Evolutionary conservation across 2,329 filamentous ascomycete species (phyloP).

Genomic region (Aspergillus persii): DNA sequence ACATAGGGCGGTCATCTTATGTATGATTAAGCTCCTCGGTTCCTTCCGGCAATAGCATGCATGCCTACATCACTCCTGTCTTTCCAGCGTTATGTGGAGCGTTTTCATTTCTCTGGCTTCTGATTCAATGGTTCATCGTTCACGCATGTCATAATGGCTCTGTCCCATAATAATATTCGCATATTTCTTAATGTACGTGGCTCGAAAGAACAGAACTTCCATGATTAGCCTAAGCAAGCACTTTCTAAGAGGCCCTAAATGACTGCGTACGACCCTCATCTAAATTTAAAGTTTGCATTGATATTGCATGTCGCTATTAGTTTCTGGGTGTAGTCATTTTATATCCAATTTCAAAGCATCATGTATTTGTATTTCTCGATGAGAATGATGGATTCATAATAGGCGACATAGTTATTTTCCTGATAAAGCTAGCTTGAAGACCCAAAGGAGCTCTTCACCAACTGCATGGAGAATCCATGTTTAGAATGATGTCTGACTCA

Average conservation of each 20-base stretch:
- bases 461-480: no score
- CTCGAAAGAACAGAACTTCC: neutral
- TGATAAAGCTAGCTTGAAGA: no score
- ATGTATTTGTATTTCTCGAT: no score
- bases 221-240: neutral
- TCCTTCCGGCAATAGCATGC: neutral
- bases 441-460: no score
- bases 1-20: neutral
- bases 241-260: no score
- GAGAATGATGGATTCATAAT: no score
- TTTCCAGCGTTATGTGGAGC: neutral
- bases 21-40: neutral
- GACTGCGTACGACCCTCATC: no score
- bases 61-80: neutral
- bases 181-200: neutral
- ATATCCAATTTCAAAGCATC: no score
- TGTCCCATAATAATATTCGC: neutral
- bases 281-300: neutral
- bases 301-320: no score
- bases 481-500: no score
- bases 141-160: slow-evolving; percentile 1
- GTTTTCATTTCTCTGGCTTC: neutral
- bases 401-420: no score
- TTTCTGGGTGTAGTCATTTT: no score
- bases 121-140: neutral